phyloP scores from a whole-genome alignment of 2,329 filamentous ascomycete genomes.

The Coniochaeta hoffmannii region DNA sequence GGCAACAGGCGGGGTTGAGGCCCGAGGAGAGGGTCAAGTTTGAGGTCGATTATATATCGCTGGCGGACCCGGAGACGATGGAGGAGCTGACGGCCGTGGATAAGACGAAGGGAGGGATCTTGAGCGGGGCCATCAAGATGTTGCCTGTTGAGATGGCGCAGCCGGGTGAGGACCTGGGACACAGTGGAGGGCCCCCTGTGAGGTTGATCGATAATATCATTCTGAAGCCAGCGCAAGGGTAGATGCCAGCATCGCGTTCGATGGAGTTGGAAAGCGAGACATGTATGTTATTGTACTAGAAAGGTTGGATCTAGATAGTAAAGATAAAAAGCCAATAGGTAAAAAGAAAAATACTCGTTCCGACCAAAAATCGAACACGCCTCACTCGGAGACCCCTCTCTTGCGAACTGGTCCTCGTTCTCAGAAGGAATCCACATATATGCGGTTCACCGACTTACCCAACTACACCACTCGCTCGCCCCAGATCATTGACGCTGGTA shows the following conservation, averaged over 20 bases:
- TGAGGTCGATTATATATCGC: conserved; percentile 86
- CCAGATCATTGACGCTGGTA: no score
- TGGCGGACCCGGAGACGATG: conserved; percentile 79
- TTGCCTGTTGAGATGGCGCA: conserved; percentile 64
- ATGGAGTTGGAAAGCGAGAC: not conserved
- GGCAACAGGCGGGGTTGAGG: conserved; percentile 54
- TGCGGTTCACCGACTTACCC: no score
- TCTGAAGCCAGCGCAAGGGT: conserved; percentile 33
- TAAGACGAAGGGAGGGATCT: conserved; percentile 62
- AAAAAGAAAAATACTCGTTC: no score
- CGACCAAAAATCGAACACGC: no score
- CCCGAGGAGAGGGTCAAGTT: conserved; percentile 60
- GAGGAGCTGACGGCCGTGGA: conserved; percentile 71
- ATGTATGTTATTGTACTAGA: not conserved
- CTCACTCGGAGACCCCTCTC: no score
- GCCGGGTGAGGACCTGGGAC: conserved; percentile 68
- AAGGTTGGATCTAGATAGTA: no score
- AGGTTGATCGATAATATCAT: conserved; percentile 93
- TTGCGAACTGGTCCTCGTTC: no score
- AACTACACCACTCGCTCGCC: no score
- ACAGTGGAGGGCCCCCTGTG: conserved; percentile 65
- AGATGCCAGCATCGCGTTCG: conserved; percentile 3
- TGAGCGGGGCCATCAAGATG: conserved; percentile 92
- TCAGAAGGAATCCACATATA: no score
- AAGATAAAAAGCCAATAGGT: no score